Evolutionary conservation across 305 asterid species (phyloP), one percentile per base, ranked within the genome.

Genomic region (Petunia hybrid): DNA sequence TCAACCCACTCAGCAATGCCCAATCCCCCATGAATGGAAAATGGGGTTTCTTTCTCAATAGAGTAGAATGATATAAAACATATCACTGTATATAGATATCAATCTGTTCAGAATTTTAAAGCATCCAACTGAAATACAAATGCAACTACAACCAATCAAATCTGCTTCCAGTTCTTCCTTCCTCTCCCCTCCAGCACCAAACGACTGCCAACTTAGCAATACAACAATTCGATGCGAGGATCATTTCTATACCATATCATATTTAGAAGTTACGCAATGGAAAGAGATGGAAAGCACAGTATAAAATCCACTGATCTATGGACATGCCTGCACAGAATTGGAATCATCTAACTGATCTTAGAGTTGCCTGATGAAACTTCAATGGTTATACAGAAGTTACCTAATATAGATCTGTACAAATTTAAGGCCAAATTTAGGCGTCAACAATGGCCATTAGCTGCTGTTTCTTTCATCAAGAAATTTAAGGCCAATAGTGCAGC

Each of bases 401-500:
- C 41, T 45, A 60, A 45, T 9, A 9, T 3, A 45, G 41, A 46
- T 70, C 42, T 71, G 62, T 48, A 71, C 62, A 71, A 13, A 22
- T 22, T 22, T 22, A 22, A 22, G 31, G 31, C 31, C 31, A 22
- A 22, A 22, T 22, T 71, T 61, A 3, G 62, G 43, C 46, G 84
- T 89, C 86, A 93, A 81, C 92, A 84, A 80, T 84, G 90, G 80
- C 88, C 90, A 79, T 89, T 88, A 45, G 63, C 82, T 80, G 61
- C 77, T 9, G 76, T 53, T 83, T 91, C 97, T 83, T 87, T 88
- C 92, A 85, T 83, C 85, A 89, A 75, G 83, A 85, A 82, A 87
- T 87, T 89, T 94, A 92, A 89, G 43, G 97, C 98, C 77, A 90
- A 85, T 82, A 93, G 84, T 9, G 97, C 98, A 80, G 97, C 97